These are phyloP conservation scores for Lipomyces yamanashiensis DNA, from an alignment of 805 yeast genomes.

Conservation along the genomic window DNA sequence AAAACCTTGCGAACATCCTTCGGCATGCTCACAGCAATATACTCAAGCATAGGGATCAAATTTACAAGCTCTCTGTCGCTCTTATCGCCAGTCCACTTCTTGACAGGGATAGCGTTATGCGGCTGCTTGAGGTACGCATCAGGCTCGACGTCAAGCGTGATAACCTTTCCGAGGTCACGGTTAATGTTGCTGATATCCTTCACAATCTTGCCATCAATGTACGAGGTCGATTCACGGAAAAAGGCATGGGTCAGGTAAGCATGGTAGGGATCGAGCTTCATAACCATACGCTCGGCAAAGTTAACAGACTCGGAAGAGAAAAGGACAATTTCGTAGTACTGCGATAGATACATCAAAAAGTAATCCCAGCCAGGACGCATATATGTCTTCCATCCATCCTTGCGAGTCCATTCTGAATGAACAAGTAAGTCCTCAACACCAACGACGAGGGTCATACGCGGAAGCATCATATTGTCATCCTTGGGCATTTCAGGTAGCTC, in stretches of 20 bases:
- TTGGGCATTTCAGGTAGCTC: slow-evolving; percentile 94
- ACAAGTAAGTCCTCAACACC: slow-evolving; percentile 87
- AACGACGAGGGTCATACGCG: slow-evolving; percentile 73
- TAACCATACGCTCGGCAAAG: slow-evolving; percentile 81
- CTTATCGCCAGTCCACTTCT: slow-evolving; percentile 83
- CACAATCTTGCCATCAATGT: slow-evolving; percentile 84
- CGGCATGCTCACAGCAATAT: slow-evolving; percentile 83
- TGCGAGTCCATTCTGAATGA: slow-evolving; percentile 89
- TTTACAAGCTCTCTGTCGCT: slow-evolving; percentile 76
- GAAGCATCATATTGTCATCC: slow-evolving; percentile 85
- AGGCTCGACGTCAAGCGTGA: slow-evolving; percentile 77
- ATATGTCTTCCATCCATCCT: slow-evolving; percentile 97
- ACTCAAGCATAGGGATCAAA: slow-evolving; percentile 91
- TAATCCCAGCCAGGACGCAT: slow-evolving; percentile 99
- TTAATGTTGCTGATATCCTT: slow-evolving; percentile 89
- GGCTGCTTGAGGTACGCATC: slow-evolving; percentile 82
- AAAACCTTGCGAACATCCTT: slow-evolving; percentile 90
- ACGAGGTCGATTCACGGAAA: slow-evolving; percentile 87
- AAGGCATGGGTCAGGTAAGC: slow-evolving; percentile 86
- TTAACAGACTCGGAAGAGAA: slow-evolving; percentile 85
- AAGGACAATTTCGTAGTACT: slow-evolving; percentile 92
- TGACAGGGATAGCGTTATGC: slow-evolving; percentile 85
- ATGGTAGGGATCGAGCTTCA: slow-evolving; percentile 90
- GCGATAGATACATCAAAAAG: slow-evolving; percentile 90
- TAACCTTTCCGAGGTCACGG: slow-evolving; percentile 82